Percentiles rank a stretch among this genome's conserved stretches.
phyloP scores from a whole-genome alignment of 805 yeast species.

The Saccharomycodes ludwigii region DNA sequence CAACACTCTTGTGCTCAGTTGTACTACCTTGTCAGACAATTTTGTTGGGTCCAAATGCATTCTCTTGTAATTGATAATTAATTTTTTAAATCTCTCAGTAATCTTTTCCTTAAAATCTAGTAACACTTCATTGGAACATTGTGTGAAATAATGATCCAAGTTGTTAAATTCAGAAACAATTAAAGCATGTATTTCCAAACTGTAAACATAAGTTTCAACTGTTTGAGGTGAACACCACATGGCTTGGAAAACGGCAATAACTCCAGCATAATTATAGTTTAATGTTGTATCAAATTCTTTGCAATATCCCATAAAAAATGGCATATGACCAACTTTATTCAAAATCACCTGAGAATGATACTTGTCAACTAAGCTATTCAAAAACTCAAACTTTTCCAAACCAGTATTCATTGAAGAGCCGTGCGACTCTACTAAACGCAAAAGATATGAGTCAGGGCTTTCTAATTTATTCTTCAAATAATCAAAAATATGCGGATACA shows the following conservation, averaged over 20 bases:
- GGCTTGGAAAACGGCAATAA: constrained; percentile 20
- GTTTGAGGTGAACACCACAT: constrained; percentile 20
- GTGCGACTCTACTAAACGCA: constrained; percentile 24
- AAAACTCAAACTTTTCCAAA: constrained; percentile 18
- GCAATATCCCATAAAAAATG: constrained; percentile 21
- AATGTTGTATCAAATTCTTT: constrained; percentile 11
- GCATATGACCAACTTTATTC: constrained; percentile 16
- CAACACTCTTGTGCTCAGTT: constrained; percentile 16
- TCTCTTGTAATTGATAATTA: constrained; percentile 14
- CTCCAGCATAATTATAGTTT: constrained; percentile 19
- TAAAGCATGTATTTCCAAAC: constrained; percentile 23
- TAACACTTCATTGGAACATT: constrained; percentile 13
- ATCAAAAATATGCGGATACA: constrained; percentile 24
- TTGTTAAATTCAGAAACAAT: constrained; percentile 26
- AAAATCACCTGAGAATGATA: constrained; percentile 15
- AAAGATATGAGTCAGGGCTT: constrained; percentile 21
- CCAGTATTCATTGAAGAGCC: constrained; percentile 15
- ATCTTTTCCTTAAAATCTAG: constrained; percentile 22
- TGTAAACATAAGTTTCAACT: constrained; percentile 14
- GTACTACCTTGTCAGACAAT: constrained; percentile 16
- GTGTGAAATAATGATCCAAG: constrained; percentile 19
- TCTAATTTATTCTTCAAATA: constrained; percentile 19
- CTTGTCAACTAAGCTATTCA: constrained; percentile 16
- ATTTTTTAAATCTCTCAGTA: constrained; percentile 16
- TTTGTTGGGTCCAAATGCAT: constrained; percentile 17